Evolutionary conservation across 1,284 basidiomycete genomes (phyloP).

Genomic region (Boletellus deceptivus): DNA sequence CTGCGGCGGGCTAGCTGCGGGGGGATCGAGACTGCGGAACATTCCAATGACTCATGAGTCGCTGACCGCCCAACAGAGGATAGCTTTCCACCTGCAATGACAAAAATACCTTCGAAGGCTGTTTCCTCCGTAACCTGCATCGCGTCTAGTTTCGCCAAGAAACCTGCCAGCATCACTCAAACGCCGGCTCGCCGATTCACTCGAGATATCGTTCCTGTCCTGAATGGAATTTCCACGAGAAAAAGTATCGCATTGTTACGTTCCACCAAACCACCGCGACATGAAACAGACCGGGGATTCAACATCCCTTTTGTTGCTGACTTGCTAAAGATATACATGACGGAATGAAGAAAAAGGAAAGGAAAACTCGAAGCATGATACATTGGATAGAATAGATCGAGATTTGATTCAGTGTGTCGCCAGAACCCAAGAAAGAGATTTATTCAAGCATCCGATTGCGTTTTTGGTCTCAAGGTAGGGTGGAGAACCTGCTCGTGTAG

Average conservation of each 20-base stretch:
- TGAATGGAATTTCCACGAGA: too few species aligned
- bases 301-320: constrained; percentile 21
- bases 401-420: background rate
- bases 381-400: constrained; percentile 5
- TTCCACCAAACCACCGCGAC: constrained; percentile 4
- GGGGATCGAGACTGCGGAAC: too few species aligned
- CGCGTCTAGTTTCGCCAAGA: too few species aligned
- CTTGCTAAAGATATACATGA: background rate
- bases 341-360: background rate
- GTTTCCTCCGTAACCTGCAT: too few species aligned
- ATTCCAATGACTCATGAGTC: too few species aligned
- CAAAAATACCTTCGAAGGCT: too few species aligned
- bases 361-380: constrained; percentile 13
- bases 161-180: too few species aligned
- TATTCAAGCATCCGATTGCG: constrained; percentile 25
- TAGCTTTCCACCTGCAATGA: too few species aligned
- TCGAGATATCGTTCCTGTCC: too few species aligned
- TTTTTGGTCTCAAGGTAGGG: constrained; percentile 40
- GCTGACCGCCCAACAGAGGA: too few species aligned
- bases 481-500: constrained; percentile 85
- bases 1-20: too few species aligned
- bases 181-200: too few species aligned
- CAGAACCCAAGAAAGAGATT: background rate
- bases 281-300: constrained; percentile 6
- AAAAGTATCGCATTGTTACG: constrained; percentile 5